These are phyloP conservation scores for Colletotrichum phormii DNA, from an alignment of 2,329 filamentous ascomycete genomes.

Conservation along the genomic window DNA sequence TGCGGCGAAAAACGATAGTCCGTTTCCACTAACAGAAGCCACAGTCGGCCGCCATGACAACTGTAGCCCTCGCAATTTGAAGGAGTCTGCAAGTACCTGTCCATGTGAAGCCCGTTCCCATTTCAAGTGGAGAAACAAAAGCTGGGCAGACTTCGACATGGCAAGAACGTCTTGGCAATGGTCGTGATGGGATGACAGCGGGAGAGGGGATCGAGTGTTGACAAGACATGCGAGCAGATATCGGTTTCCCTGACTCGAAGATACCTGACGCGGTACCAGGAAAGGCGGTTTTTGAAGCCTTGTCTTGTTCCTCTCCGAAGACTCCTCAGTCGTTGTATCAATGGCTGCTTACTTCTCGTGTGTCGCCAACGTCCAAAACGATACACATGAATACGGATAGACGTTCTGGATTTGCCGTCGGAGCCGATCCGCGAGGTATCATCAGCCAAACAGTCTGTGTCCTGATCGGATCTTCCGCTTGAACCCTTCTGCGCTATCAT, in stretches of 20 bases:
- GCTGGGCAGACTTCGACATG: background rate
- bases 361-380: background rate
- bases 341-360: background rate
- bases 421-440: background rate
- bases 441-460: background rate
- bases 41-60: conserved; percentile 28
- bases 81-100: background rate
- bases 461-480: background rate
- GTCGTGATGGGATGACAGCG: background rate
- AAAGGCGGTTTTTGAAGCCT: background rate
- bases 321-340: background rate
- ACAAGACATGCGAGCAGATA: background rate
- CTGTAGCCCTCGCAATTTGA: background rate
- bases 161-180: conserved; percentile 24
- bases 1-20: conserved; percentile 21
- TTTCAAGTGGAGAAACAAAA: background rate
- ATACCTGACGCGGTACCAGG: background rate
- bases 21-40: conserved; percentile 30
- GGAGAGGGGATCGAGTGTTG: background rate
- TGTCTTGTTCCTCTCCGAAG: background rate
- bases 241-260: background rate
- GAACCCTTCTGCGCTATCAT: background rate
- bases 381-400: background rate
- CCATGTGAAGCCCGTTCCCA: background rate
- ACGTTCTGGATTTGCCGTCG: background rate